These are phyloP conservation scores for Mucor lusitanicus DNA, from an alignment of 371 early-diverging fungal species.

Conservation along the genomic window DNA sequence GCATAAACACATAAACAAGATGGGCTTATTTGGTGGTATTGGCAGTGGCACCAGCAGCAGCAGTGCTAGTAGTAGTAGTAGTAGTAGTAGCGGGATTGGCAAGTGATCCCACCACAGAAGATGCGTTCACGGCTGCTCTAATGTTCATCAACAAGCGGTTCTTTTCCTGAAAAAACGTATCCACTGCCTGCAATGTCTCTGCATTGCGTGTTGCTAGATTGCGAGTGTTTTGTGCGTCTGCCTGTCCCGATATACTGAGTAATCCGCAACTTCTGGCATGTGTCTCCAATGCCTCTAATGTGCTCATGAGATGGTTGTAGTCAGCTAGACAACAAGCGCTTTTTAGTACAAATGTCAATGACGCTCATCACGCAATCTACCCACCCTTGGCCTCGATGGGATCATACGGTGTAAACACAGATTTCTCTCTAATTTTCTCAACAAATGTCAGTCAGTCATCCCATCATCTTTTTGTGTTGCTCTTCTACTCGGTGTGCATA, in stretches of 20 bases:
- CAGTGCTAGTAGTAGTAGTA: too few relatives aligned
- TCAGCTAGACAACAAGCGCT: slow-evolving; percentile 38
- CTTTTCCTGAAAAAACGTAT: slow-evolving; percentile 43
- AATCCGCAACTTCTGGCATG: slow-evolving; percentile 44
- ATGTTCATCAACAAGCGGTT: slow-evolving; percentile 43
- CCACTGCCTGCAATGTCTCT: slow-evolving; percentile 45
- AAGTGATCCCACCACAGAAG: neutral
- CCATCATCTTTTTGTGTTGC: neutral
- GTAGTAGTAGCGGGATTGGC: neutral
- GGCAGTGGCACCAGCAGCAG: neutral
- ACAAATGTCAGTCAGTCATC: neutral
- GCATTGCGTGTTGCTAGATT: slow-evolving; percentile 46
- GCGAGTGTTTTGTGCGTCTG: slow-evolving; percentile 20
- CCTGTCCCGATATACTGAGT: slow-evolving; percentile 45
- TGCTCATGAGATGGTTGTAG: slow-evolving; percentile 33
- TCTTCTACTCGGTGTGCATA: slow-evolving; percentile 13
- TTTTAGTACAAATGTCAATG: too few relatives aligned
- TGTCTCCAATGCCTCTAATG: slow-evolving; percentile 35
- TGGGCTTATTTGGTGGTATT: neutral
- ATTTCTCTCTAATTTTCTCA: slow-evolving; percentile 37
- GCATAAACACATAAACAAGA: neutral
- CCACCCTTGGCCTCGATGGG: slow-evolving; percentile 36
- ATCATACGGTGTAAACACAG: slow-evolving; percentile 37
- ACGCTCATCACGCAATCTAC: too few relatives aligned
- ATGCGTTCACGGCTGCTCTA: slow-evolving; percentile 40